Conservation (phyloP, 2,329 filamentous ascomycete genomes). For the Endothia cerciana region DNA sequence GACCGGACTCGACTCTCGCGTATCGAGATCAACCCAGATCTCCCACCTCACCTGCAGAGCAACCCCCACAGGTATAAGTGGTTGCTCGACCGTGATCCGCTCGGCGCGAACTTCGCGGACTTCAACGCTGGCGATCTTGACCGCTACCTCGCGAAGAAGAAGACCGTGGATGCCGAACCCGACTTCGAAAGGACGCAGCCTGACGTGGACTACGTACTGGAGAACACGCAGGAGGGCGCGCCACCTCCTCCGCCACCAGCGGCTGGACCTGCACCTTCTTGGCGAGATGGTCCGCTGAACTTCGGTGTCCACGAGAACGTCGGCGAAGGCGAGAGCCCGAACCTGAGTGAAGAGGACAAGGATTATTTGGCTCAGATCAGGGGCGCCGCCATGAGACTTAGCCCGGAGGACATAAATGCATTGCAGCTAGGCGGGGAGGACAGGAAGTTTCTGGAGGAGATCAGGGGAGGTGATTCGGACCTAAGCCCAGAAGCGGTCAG, state of each 20-base stretch:
- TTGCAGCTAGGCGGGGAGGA: constrained; percentile 19
- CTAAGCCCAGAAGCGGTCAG: constrained; percentile 7
- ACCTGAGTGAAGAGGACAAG: background rate
- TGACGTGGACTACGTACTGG: constrained; percentile 15
- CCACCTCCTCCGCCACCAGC: background rate
- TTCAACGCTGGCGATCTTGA: constrained; percentile 23
- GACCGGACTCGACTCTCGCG: constrained; percentile 32
- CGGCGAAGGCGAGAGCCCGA: background rate
- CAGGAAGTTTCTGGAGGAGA: constrained; percentile 14
- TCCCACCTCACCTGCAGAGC: constrained; percentile 46
- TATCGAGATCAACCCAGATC: constrained; percentile 45
- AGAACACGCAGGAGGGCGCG: background rate
- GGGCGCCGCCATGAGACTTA: background rate
- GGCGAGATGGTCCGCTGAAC: background rate
- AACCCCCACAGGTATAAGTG: constrained; percentile 41
- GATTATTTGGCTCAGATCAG: background rate
- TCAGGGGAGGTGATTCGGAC: constrained; percentile 7
- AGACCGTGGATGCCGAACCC: constrained; percentile 24
- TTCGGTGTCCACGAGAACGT: background rate
- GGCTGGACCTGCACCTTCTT: background rate
- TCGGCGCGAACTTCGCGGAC: constrained; percentile 44
- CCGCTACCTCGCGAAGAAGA: constrained; percentile 23
- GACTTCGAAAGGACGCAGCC: constrained; percentile 20
- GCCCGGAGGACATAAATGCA: background rate
- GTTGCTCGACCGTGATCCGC: constrained; percentile 44